A percentile compares a stretch with the other conserved stretches of the same genome.
These are phyloP conservation scores for Globisporangium yorkense DNA, from an alignment of 352 stramenopile species.

Conservation along the genomic window DNA sequence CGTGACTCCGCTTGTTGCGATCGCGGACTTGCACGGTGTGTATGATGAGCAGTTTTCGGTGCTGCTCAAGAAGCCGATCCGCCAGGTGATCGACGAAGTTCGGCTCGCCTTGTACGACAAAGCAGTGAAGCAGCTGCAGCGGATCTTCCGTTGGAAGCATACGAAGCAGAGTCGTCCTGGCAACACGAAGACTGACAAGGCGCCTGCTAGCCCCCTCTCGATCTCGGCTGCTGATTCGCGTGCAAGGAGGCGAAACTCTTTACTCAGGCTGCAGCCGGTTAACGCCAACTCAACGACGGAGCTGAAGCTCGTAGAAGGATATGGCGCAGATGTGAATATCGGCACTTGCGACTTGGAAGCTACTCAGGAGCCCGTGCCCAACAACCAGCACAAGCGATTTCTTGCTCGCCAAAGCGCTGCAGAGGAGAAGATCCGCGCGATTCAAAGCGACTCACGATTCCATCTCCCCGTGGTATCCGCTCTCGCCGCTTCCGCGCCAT, in stretches of 20 bases:
- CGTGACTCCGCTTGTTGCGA: constrained; percentile 31
- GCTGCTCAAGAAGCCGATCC: constrained; percentile 40
- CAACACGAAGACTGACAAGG: neutral
- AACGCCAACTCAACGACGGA: neutral
- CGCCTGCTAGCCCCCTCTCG: neutral
- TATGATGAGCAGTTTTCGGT: constrained; percentile 46
- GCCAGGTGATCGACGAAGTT: constrained; percentile 49
- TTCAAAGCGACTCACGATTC: constrained; percentile 20
- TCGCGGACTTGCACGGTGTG: constrained; percentile 29
- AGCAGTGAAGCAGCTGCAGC: constrained; percentile 54
- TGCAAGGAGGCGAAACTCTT: neutral
- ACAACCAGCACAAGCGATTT: constrained; percentile 11
- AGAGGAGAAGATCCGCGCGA: constrained; percentile 15
- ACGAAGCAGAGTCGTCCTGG: neutral
- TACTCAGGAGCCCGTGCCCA: neutral
- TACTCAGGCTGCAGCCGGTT: neutral
- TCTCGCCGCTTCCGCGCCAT: neutral
- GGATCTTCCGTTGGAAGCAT: constrained; percentile 47
- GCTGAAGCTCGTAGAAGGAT: neutral
- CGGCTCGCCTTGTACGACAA: constrained; percentile 51
- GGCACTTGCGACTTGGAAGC: neutral
- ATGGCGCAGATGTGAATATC: neutral
- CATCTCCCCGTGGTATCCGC: neutral
- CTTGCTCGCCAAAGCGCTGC: constrained; percentile 5
- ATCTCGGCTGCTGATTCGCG: neutral